Percentiles rank a stretch among this genome's conserved stretches.
Evolutionary conservation across 2,329 filamentous ascomycete genomes (phyloP).

Genomic region (Metarhizium rileyi): DNA sequence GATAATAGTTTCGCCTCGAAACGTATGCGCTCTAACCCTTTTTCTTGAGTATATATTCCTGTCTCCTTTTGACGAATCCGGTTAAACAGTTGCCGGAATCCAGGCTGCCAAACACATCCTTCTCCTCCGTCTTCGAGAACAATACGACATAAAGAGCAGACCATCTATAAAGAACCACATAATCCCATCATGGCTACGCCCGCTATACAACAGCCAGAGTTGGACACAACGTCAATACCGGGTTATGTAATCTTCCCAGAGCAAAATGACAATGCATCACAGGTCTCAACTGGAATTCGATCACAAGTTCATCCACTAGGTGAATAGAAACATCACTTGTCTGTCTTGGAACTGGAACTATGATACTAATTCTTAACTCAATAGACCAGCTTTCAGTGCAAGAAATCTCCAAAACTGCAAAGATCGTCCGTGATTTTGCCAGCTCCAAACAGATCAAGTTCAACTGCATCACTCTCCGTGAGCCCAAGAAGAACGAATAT

Average conservation of each 20-base stretch:
- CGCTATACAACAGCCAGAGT: constrained; percentile 8
- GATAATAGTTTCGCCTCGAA: not conserved
- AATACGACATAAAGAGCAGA: not conserved
- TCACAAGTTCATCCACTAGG: constrained; percentile 27
- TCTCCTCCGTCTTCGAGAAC: constrained; percentile 1
- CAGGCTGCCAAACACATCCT: constrained; percentile 1
- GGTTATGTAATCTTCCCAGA: constrained; percentile 37
- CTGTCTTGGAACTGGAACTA: not conserved
- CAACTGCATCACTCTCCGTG: constrained; percentile 59
- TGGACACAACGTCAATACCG: constrained; percentile 32
- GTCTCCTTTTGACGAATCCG: not conserved
- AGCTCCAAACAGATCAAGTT: constrained; percentile 26
- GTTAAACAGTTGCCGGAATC: constrained; percentile 1
- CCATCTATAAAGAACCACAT: not conserved
- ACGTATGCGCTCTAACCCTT: not conserved
- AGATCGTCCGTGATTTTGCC: constrained; percentile 34
- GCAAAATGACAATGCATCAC: constrained; percentile 27
- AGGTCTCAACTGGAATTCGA: constrained; percentile 21
- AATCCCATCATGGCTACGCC: constrained; percentile 13
- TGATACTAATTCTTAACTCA: not conserved
- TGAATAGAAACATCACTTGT: constrained; percentile 7
- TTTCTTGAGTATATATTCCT: constrained; percentile 4
- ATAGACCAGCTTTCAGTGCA: constrained; percentile 43
- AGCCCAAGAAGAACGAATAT: constrained; percentile 55
- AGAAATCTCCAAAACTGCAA: constrained; percentile 41